phyloP scores from a whole-genome alignment of 106 monocot genomes.

The Vanilla planifolia region DNA sequence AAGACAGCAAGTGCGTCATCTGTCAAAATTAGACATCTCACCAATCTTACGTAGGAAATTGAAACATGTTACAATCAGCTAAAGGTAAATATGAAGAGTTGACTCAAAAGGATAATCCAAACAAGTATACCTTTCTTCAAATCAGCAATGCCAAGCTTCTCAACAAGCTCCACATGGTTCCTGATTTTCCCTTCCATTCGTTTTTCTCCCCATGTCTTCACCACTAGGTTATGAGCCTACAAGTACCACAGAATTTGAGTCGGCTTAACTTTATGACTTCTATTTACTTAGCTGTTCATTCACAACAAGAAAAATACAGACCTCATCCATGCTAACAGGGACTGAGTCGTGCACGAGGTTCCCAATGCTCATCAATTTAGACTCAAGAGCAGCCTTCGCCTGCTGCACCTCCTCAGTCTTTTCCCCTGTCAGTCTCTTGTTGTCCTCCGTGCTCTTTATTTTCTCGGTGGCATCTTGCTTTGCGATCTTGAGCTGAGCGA shows the following conservation, averaged over 20 bases:
- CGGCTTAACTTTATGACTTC: not conserved
- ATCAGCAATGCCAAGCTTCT: constrained; percentile 73
- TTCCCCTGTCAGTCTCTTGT: constrained; percentile 41
- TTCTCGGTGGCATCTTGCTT: constrained; percentile 55
- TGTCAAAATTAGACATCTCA: too few relatives aligned
- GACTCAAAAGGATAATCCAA: not conserved
- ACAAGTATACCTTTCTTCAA: constrained; percentile 63
- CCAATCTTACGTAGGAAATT: too few relatives aligned
- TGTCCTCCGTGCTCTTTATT: constrained; percentile 70
- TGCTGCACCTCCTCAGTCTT: constrained; percentile 63
- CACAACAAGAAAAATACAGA: constrained; percentile 2
- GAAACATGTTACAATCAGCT: too few relatives aligned
- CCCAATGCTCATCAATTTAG: constrained; percentile 60
- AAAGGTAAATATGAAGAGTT: too few relatives aligned
- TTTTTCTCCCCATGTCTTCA: constrained; percentile 60
- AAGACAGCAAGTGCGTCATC: too few relatives aligned
- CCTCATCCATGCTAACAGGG: constrained; percentile 85
- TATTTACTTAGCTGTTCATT: not conserved
- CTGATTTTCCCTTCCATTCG: constrained; percentile 52
- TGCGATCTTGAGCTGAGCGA: constrained; percentile 60
- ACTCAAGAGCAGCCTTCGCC: constrained; percentile 66
- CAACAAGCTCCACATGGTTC: constrained; percentile 89
- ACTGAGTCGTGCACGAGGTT: constrained; percentile 92
- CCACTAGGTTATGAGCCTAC: constrained; percentile 74
- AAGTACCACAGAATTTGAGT: not conserved